phyloP scores from a whole-genome alignment of 2,329 filamentous ascomycete genomes.

The Shiraia bambusicola region DNA sequence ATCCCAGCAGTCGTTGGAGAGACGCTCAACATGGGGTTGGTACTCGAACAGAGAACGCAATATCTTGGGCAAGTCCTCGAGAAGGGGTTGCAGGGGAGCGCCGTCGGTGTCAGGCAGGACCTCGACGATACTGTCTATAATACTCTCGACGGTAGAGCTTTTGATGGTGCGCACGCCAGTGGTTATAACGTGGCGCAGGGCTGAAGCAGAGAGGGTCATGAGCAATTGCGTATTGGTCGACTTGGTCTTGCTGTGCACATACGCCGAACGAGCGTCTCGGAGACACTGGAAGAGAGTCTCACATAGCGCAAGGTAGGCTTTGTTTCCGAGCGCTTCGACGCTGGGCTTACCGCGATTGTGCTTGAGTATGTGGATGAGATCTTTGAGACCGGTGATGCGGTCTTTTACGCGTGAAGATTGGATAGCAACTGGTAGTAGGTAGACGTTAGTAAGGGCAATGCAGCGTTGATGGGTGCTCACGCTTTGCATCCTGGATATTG shows the following conservation, averaged over 20 bases:
- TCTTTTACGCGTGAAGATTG: conserved; percentile 40
- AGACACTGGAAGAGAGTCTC: conserved; percentile 75
- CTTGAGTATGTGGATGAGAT: conserved; percentile 58
- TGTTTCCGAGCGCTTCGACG: conserved; percentile 63
- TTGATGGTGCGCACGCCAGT: conserved; percentile 69
- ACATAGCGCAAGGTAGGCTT: conserved; percentile 77
- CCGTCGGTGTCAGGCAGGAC: conserved; percentile 65
- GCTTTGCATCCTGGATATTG: conserved; percentile 40
- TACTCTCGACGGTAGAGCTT: conserved; percentile 72
- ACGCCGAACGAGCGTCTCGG: conserved; percentile 66
- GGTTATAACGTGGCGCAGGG: conserved; percentile 70
- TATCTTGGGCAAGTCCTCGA: conserved; percentile 76
- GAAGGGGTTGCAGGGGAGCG: conserved; percentile 67
- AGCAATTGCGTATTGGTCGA: conserved; percentile 45
- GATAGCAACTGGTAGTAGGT: conserved; percentile 35
- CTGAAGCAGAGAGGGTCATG: conserved; percentile 68
- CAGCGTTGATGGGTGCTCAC: conserved; percentile 18
- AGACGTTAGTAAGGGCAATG: conserved; percentile 13
- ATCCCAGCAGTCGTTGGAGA: conserved; percentile 69
- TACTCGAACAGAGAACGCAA: conserved; percentile 70
- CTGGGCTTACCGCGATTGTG: conserved; percentile 51
- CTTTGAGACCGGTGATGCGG: conserved; percentile 54
- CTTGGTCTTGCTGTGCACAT: conserved; percentile 54
- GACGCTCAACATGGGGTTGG: conserved; percentile 76
- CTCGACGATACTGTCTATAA: conserved; percentile 81